Base-by-base conservation (phyloP, 1,139 yeast species). In the Magnusiomyces ingens region DNA sequence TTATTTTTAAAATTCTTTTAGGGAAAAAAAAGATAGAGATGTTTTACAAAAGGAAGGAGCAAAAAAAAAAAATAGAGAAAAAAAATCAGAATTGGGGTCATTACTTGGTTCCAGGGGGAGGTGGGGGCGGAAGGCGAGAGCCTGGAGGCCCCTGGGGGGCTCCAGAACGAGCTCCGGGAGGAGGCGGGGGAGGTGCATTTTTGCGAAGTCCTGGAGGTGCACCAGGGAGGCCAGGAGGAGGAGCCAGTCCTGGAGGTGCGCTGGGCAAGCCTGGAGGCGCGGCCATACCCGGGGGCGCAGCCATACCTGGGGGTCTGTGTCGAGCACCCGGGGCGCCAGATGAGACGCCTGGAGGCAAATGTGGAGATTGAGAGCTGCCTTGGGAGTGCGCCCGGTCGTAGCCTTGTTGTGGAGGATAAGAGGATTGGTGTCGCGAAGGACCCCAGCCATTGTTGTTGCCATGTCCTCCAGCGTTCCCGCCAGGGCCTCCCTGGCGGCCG, bases 221-320 rank as follows among this genome's bases (percentile, higher is more conserved):
- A 26, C 32, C 8, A 5, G 32, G 32, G 8, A 26, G 32, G 8
- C 55, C 63, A 21, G 59, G 59, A 12, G 66, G 62, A 32, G 61
- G 61, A 3, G 59, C 55, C 29, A 62, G 56, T 1, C 67, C 69
- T 8, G 70, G 68, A 8, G 32, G 32, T 8, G 32, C 32, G 8
- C 32, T 26, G 4, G 32, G 32, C 4, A 26, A 8, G 8, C 55
- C 63, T 22, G 59, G 59, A 12, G 66, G 62, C 26, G 61, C 61
- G 4, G 59, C 55, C 29, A 62, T 57, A 1, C 67, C 69, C 10
- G 70, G 68, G 6, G 55, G 59, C 19, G 50, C 58, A 38, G 57
- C 52, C 46, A 44, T 50, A 4, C 49, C 52, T 11, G 60, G 51
- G 15, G 55, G 54, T 43, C 54, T 46, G 3, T 26, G 42, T n/a